Evolutionary conservation across 2,329 filamentous ascomycete genomes (phyloP), one percentile per base, ranked within the genome.

Genomic region (Pestalotiopsis sp.): DNA sequence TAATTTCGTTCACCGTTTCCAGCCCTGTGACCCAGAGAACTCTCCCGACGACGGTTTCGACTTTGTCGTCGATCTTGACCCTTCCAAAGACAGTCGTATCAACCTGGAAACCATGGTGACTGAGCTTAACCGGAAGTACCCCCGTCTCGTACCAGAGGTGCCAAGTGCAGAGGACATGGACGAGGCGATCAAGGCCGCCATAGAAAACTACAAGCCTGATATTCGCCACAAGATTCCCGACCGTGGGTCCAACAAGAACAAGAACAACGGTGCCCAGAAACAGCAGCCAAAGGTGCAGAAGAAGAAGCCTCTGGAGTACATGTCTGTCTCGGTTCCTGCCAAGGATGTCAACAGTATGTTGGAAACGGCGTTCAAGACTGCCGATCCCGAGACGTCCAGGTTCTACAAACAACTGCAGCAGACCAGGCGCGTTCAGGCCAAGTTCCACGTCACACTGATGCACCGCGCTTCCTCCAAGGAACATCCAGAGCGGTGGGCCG

Each of bases 361-460:
- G 3, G 89, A 94, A 11, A 87, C 88, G 64, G 83, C 92, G 14
- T 98, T 99, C 79, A 82, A 83, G 25, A 81, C 83, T 5, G 81
- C 85, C 5, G 78, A 80, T 2, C 74, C 88, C 0, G 80, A 89
- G 4, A 81, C 87, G 17, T 83, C 88, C n/a, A 85, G 83, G 25
- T 91, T 97, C 76, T 99, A 93, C 83, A 88, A 87, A 74, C 88
- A 93, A 68, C 87, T 99, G 41, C 88, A 92, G 78, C 86, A 92
- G 73, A 87, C 86, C 2, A 87, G 91, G 23, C 92, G 96, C 67
- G 82, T 98, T 5, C 95, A 98, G 79, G 77, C 86, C n/a, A 86
- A 90, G 55, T 99, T 98, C 79, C 96, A 99, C 78, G 93, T 99
- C 68, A 99, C 96, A 0, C 87, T 99, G 52, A 94, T 98, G 79